Conservation (phyloP, 805 yeast species). For the Candida chauliodis region DNA sequence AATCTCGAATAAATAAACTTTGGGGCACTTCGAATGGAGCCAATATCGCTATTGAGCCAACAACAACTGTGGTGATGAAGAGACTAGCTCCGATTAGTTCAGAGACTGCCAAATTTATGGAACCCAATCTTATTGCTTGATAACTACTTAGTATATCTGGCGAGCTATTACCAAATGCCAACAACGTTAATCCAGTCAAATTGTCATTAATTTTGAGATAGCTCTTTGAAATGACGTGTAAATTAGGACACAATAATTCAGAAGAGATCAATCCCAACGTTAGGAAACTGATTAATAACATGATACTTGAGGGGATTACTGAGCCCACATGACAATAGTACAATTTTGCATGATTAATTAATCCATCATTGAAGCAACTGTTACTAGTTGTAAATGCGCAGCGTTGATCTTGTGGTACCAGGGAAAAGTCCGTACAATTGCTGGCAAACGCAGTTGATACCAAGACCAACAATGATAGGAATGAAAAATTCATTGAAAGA, state of each 20-base stretch:
- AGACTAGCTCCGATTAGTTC: constrained; percentile 90
- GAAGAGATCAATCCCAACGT: constrained; percentile 78
- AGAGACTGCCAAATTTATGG: constrained; percentile 78
- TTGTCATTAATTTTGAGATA: constrained; percentile 63
- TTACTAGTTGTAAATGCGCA: constrained; percentile 34
- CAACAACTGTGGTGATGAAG: constrained; percentile 73
- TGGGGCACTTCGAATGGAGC: constrained; percentile 59
- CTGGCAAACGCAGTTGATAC: not conserved
- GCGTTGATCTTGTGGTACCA: constrained; percentile 19
- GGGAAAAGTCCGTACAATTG: constrained; percentile 2
- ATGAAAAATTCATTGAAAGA: not conserved
- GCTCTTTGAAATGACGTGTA: constrained; percentile 59
- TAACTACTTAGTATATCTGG: constrained; percentile 87
- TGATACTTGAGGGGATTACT: constrained; percentile 14
- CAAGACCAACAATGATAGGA: not conserved
- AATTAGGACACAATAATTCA: constrained; percentile 76
- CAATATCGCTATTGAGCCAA: constrained; percentile 72
- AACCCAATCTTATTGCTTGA: constrained; percentile 71
- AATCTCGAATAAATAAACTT: constrained; percentile 56
- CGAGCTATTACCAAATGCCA: constrained; percentile 90
- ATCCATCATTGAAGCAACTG: constrained; percentile 34
- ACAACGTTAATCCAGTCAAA: constrained; percentile 77
- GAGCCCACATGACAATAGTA: constrained; percentile 28
- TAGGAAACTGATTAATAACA: constrained; percentile 47
- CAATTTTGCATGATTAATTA: constrained; percentile 32